Evolutionary conservation across 2,329 filamentous ascomycete genomes (phyloP).

Genomic region (Aspergillus glaucus): DNA sequence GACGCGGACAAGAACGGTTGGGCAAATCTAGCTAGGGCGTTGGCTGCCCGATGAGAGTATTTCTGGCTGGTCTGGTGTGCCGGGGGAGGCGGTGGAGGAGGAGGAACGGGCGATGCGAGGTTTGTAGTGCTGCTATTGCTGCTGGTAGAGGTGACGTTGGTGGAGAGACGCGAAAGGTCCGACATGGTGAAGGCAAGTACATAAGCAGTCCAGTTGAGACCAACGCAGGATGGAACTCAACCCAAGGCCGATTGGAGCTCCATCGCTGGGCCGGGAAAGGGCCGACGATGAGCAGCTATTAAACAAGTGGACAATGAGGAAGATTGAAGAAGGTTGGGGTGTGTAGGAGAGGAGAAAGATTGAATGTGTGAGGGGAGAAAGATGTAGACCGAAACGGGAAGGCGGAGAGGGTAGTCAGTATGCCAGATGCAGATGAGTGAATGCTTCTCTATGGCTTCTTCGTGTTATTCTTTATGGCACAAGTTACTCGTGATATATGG

Average conservation of each 20-base stretch:
- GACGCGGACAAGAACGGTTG: slow-evolving; percentile 51
- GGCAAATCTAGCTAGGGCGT: slow-evolving; percentile 46
- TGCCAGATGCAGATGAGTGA: neutral
- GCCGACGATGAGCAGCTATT: neutral
- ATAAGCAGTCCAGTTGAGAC: neutral
- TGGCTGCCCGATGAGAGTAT: slow-evolving; percentile 41
- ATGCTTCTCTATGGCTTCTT: neutral
- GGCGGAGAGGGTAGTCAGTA: slow-evolving; percentile 3
- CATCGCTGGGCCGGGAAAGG: slow-evolving; percentile 6
- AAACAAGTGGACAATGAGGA: neutral
- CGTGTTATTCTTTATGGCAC: too few species aligned
- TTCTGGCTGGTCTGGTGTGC: slow-evolving; percentile 26
- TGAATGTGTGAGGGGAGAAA: neutral
- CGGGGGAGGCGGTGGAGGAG: slow-evolving; percentile 31
- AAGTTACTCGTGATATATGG: too few species aligned
- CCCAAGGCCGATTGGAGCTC: slow-evolving; percentile 13
- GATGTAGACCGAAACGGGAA: slow-evolving; percentile 2
- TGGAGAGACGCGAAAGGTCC: slow-evolving; percentile 20
- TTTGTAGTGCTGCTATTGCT: slow-evolving; percentile 17
- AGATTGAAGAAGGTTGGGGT: neutral
- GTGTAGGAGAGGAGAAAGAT: slow-evolving; percentile 5
- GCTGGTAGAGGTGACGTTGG: slow-evolving; percentile 21
- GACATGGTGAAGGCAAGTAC: slow-evolving; percentile 18
- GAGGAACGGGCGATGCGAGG: slow-evolving; percentile 22
- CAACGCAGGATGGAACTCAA: slow-evolving; percentile 10